Base-by-base conservation (phyloP, 2,329 filamentous ascomycete species). In the Seiridium cupressi region DNA sequence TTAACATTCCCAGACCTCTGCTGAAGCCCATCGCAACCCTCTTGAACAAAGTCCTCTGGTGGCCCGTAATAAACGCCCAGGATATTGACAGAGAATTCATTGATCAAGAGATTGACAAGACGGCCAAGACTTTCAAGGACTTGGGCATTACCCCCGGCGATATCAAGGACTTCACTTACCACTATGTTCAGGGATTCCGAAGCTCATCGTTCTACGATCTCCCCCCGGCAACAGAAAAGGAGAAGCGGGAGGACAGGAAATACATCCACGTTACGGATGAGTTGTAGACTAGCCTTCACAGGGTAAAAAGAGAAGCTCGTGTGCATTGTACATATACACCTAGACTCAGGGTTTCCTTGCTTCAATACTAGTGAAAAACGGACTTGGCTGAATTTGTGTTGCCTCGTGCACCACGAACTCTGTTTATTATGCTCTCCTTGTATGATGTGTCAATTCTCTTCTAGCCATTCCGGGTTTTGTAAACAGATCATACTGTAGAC, bases 61-160 rank as follows among this genome's bases (percentile, higher is more conserved):
- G 92, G 92, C 90, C 89, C 49, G 87, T 90, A 51, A 81, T 90
- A 63, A 93, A 91, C 40, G 86, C 87, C 44, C 93, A 98, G 70
- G 88, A 96, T 75, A 84, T 99, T 10, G 93, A 97, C 81, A 85
- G 90, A 64, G 93, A 99, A 76, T 96, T 94, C 77, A 86, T 96
- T 69, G 91, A 99, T 77, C 95, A 99, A 77, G 81, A 86, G 68
- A 96, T 99, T 72, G 95, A 99, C 75, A 87, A 88, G 61, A 87
- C 83, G 40, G 95, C 95, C 65, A 98, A 97, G 85, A 98, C 95
- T 1, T 96, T 98, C 80, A 91, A 91, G 77, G 93, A 98, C 72
- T 84, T 99, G 51, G 91, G 87, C 62, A 97, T 99, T 65, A 90
- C 93, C 77, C 92, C 94, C 36, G 90, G 87, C 51, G 93, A 98